Percentiles rank a stretch among this genome's conserved stretches.
phyloP scores from a whole-genome alignment of 495 filamentous ascomycete species.

The Halenospora varia region DNA sequence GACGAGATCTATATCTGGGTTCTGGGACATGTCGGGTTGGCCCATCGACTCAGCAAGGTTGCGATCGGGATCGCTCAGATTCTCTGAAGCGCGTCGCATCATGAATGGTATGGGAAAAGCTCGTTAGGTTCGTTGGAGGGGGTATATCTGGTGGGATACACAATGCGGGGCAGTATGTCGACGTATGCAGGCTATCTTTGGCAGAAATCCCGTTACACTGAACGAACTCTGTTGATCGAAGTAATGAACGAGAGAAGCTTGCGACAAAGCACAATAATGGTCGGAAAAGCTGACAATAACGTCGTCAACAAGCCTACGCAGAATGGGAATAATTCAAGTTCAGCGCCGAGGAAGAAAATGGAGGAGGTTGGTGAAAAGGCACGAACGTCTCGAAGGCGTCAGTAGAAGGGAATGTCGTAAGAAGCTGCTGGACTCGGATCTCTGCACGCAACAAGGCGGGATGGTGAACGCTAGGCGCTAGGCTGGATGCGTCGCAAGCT shows the following conservation, averaged over 20 bases:
- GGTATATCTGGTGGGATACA: background rate
- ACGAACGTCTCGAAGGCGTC: constrained; percentile 9
- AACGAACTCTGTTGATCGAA: constrained; percentile 11
- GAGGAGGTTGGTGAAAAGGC: constrained; percentile 18
- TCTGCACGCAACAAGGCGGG: background rate
- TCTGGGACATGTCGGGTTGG: constrained; percentile 28
- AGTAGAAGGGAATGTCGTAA: constrained; percentile 3
- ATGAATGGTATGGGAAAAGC: background rate
- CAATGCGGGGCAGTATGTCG: background rate
- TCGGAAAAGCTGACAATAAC: constrained; percentile 1
- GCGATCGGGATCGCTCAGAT: constrained; percentile 28
- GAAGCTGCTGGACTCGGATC: background rate
- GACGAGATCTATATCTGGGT: constrained; percentile 26
- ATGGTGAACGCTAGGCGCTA: background rate
- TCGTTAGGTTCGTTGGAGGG: background rate
- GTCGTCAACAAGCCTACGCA: constrained; percentile 8
- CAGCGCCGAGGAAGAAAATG: constrained; percentile 14
- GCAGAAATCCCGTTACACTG: constrained; percentile 3
- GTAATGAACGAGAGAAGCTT: constrained; percentile 1
- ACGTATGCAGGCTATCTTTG: background rate
- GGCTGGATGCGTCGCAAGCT: background rate
- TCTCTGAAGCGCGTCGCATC: constrained; percentile 26
- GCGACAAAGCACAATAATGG: constrained; percentile 1
- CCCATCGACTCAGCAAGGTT: constrained; percentile 27
- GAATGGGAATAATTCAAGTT: constrained; percentile 7